These are phyloP conservation scores for Carallia brachiata DNA, from an alignment of 345 rosid genomes.

Conservation along the genomic window DNA sequence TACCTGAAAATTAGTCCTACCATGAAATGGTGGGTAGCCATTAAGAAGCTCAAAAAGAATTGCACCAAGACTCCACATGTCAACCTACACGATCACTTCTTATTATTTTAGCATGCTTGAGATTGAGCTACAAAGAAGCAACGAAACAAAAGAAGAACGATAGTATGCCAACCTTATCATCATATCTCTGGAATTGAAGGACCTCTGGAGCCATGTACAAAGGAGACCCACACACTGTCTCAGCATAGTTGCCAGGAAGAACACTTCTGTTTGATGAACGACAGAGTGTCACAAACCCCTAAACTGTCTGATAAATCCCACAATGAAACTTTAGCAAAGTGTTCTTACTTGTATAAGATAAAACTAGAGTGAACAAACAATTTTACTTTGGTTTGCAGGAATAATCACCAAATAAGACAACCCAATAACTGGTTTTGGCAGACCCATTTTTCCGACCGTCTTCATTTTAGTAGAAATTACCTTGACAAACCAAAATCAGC, in stretches of 20 bases:
- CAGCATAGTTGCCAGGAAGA: slow-evolving; percentile 41
- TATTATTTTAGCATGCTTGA: slow-evolving; percentile 5
- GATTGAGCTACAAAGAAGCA: not conserved
- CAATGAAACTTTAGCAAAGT: not conserved
- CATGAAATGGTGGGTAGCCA: slow-evolving; percentile 59
- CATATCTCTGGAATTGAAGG: slow-evolving; percentile 64
- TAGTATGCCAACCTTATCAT: slow-evolving; percentile 46
- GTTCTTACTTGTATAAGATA: not conserved
- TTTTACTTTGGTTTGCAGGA: not conserved
- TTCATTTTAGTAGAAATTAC: slow-evolving; percentile 29
- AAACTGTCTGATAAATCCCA: not conserved
- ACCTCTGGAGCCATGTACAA: slow-evolving; percentile 81
- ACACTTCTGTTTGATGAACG: slow-evolving; percentile 35
- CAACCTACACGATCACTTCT: slow-evolving; percentile 38
- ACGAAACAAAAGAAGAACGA: slow-evolving; percentile 1
- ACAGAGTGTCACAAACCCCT: not conserved
- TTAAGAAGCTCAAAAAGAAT: slow-evolving; percentile 74
- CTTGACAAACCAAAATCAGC: slow-evolving; percentile 78
- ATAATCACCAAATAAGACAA: not conserved
- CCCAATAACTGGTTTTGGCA: not conserved
- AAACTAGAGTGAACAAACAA: not conserved
- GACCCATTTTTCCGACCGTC: not conserved
- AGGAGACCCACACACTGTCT: slow-evolving; percentile 64
- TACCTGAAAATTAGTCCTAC: slow-evolving; percentile 66
- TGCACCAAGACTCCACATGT: slow-evolving; percentile 73